Evolutionary conservation across 352 stramenopile species (phyloP).

Genomic region (Pythium rishiriense): DNA sequence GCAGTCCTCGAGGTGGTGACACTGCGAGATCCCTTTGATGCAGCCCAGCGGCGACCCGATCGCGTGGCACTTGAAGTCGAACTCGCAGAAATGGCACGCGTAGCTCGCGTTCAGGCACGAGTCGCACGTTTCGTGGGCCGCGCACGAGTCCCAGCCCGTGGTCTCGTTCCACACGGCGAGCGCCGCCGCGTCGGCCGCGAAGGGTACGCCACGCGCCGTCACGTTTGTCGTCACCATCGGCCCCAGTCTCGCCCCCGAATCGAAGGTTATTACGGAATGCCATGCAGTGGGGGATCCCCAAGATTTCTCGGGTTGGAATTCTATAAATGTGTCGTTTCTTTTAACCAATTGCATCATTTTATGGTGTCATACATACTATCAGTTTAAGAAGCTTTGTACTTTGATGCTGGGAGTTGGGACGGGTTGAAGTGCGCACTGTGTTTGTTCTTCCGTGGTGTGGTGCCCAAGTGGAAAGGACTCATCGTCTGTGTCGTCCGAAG

Average conservation of each 20-base stretch:
- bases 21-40: slow-evolving; percentile 68
- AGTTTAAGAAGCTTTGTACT: background rate
- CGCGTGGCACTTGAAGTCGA: slow-evolving; percentile 81
- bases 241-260: background rate
- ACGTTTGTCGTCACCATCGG: slow-evolving; percentile 13
- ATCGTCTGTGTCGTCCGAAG: background rate
- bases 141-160: slow-evolving; percentile 40
- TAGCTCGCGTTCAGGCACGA: slow-evolving; percentile 72
- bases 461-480: background rate
- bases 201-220: slow-evolving; percentile 1
- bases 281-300: background rate
- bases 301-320: background rate
- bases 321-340: background rate
- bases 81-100: slow-evolving; percentile 82
- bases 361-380: background rate
- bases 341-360: background rate
- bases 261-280: background rate
- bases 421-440: slow-evolving; percentile 26
- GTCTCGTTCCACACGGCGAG: slow-evolving; percentile 18
- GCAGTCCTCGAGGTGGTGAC: slow-evolving; percentile 84
- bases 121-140: slow-evolving; percentile 69
- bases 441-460: slow-evolving; percentile 1
- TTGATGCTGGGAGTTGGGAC: slow-evolving; percentile 10
- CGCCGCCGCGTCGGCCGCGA: background rate
- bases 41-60: slow-evolving; percentile 73